phyloP scores from a whole-genome alignment of 176 grass and related monocot species.

The Pontederia crassipes region DNA sequence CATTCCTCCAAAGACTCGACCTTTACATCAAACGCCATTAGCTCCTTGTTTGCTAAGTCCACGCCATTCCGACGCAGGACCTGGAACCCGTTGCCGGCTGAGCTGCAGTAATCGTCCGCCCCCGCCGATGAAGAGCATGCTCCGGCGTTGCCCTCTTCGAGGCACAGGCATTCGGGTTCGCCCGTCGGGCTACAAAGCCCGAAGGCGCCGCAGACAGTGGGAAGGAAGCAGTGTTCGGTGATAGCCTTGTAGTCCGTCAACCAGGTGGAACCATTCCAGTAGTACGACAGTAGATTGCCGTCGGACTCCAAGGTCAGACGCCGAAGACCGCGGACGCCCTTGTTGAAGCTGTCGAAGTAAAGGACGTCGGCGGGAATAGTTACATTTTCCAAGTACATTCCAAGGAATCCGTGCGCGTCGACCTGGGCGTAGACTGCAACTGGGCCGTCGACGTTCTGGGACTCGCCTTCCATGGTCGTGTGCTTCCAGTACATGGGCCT shows the following conservation, averaged over 20 bases:
- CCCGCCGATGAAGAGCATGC: constrained; percentile 22
- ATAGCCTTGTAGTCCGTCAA: constrained; percentile 53
- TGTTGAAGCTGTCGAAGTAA: constrained; percentile 79
- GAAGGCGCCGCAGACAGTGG: constrained; percentile 59
- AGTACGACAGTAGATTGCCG: constrained; percentile 72
- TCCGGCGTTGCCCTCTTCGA: constrained; percentile 34
- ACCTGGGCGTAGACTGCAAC: constrained; percentile 58
- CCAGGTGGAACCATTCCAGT: constrained; percentile 62
- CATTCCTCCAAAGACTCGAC: constrained; percentile 46
- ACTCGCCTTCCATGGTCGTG: constrained; percentile 59
- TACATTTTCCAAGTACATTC: constrained; percentile 65
- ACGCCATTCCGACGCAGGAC: constrained; percentile 44
- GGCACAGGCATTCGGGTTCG: constrained; percentile 43
- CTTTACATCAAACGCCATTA: constrained; percentile 22
- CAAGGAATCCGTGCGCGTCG: constrained; percentile 61
- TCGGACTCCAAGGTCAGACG: constrained; percentile 70
- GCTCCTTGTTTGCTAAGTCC: constrained; percentile 64
- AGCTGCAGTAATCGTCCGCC: constrained; percentile 5
- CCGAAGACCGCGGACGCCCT: constrained; percentile 31
- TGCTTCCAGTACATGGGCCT: constrained; percentile 64
- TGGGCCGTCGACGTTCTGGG: constrained; percentile 29
- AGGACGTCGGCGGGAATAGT: constrained; percentile 42
- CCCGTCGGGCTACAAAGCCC: constrained; percentile 33
- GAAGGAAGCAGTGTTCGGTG: constrained; percentile 46
- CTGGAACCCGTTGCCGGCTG: constrained; percentile 29